phyloP scores from a whole-genome alignment of 75 land plant species.

The Azolla pinnata region DNA sequence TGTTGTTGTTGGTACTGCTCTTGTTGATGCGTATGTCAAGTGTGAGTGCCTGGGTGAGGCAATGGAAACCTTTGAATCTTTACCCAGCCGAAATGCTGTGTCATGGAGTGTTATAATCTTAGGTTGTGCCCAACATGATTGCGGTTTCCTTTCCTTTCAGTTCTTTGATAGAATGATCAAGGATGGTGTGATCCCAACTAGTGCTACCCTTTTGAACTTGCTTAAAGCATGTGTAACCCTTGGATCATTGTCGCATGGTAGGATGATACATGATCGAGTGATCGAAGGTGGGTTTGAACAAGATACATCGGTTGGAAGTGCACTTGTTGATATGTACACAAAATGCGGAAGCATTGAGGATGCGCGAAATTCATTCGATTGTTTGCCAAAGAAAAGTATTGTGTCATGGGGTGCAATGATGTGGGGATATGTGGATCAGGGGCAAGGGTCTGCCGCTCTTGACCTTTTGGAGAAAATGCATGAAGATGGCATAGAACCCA shows the following conservation, averaged over 20 bases:
- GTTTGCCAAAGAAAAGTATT: slow-evolving; percentile 8
- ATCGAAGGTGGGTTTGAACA: background rate
- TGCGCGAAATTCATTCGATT: background rate
- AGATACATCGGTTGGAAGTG: background rate
- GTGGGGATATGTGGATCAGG: slow-evolving; percentile 20
- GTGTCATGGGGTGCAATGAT: slow-evolving; percentile 30
- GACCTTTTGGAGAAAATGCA: slow-evolving; percentile 21
- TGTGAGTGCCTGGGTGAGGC: background rate
- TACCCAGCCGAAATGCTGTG: too few species aligned
- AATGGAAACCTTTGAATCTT: background rate
- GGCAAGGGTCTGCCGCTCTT: slow-evolving; percentile 12
- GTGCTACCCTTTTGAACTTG: too few species aligned
- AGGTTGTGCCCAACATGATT: too few species aligned
- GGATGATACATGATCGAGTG: background rate
- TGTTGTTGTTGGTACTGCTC: slow-evolving; percentile 7
- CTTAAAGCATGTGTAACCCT: too few species aligned
- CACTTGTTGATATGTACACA: background rate
- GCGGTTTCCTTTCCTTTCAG: too few species aligned
- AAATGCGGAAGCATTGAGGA: slow-evolving; percentile 1
- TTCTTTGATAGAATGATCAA: too few species aligned
- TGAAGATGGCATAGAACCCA: background rate
- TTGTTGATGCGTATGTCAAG: slow-evolving; percentile 18
- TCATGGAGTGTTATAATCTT: too few species aligned
- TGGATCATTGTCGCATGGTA: too few species aligned
- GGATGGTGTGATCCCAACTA: too few species aligned